Evolutionary conservation across 495 filamentous ascomycete genomes (phyloP), one percentile per base, ranked within the genome.

Genomic region (Hypoxylon intermedium): DNA sequence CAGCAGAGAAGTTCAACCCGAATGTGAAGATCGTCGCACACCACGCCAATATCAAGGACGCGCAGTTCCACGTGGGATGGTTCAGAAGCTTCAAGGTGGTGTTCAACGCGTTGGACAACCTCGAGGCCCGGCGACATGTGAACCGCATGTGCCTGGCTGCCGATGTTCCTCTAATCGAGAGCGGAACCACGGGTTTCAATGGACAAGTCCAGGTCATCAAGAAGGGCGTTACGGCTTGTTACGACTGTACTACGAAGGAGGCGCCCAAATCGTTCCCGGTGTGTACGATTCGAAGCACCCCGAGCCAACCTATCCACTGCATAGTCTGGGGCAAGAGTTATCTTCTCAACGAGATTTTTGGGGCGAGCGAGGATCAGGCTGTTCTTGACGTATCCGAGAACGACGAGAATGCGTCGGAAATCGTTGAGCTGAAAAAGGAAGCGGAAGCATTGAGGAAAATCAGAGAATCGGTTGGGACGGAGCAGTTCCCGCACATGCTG

Each of bases 291-390:
- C 85, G 94, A 68, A 96, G 90, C 67, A 98, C 90, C 1, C 94
- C 94, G 0, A 91, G 87, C 51, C 93, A 98, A 65, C 92, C 93
- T 0, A 97, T 99, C 20, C 94, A 99, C 72, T 98, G 94, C 76
- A 99, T 99, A 41, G 93, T 98, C n/a, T 99, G 94, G 94, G 93
- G 84, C 0, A 99, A 98, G 79, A 96, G 91, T 67, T 98, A 96
- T 68, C 84, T 99, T 9, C 85, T 98, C 55, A 91, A 90, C 54
- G 93, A 98, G 67, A 86, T 99, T 6, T 98, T 97, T 63, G 94
- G 94, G 1, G 85, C 83, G 1, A 96, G 92, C 60, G 94, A 98
- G 73, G 90, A 95, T 55, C 87, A 93, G 49, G 82, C 85, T 12
- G 77, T 83, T 1, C 82, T 98, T 31, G 92, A 97, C 67, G 81